Evolutionary conservation across 192 early-diverging fungal genomes (phyloP), one percentile per base, ranked within the genome.

Genomic region (Linnemannia elongata): DNA sequence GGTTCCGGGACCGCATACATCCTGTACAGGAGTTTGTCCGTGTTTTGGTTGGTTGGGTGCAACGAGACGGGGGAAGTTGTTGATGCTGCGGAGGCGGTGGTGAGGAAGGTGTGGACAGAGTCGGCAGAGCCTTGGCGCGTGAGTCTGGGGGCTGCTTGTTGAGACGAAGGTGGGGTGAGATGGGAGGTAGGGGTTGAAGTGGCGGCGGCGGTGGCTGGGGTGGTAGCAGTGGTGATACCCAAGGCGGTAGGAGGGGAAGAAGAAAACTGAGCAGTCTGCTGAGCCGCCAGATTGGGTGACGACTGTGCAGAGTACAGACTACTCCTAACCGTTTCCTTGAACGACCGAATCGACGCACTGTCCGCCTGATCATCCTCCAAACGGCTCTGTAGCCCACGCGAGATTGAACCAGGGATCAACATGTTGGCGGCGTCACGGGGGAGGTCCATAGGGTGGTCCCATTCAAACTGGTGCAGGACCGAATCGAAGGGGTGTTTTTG

Each of bases 391-490:
- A 84, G 33, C 9, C 75, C 45, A 47, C 71, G 44, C 33, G 82
- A 79, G 39, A 84, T 73, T 20, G 82, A 72, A 3, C 42, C 36
- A 0, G 82, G 82, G 35, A 79, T 72, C 60, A 81, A 38, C 70
- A 71, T 15, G n/a, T 73, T 75, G 5, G 69, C 45, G 1, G 85
- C 63, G 38, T 87, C 72, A 12, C 39, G 73, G 10, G 9, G 60
- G 44, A 45, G 13, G 1, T 72, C 54, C 8, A 85, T 49, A 2
- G 79, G 79, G 49, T 87, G 85, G 27, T 87, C 85, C 85, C 85
- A 87, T 22, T 87, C 85, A 44, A 87, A 87, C 71, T 87, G 85
- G 36, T 87, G 85, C 8, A 87, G 33, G 4, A 87, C 80, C 18
- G 72, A 78, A 0, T 75, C 72, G 3, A 87, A 17, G 1, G 85